Base-by-base conservation (phyloP, 345 rosid genomes). In the Eucalyptus pauciflora region DNA sequence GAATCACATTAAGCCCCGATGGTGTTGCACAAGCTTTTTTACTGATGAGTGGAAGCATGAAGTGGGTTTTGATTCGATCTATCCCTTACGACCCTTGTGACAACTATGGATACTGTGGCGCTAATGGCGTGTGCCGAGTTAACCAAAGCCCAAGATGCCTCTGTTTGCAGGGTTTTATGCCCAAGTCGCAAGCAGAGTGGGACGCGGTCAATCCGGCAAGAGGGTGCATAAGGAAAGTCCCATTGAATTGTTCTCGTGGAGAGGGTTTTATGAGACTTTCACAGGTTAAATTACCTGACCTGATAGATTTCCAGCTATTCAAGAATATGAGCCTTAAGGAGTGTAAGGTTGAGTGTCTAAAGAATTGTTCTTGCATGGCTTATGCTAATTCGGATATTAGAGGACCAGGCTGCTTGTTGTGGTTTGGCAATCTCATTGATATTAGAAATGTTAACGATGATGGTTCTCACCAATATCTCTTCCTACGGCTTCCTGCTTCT, bases 321-420 rank as follows among this genome's bases (percentile, higher is more conserved):
- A 85, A 92, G 93, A 29, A 50, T 60, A n/a, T 69, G 51, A 90
- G 86, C n/a, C 56, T 87, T 64, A 27, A 67, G 54, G 89, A 90
- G 10, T 93, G 94, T 86, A 76, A 64, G 50, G 10, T 67, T 8
- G 25, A 54, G 86, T 93, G 94, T 81, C 86, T 81, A 62, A 52
- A 52, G 25, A 88, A 90, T 27, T 93, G 94, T 86, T 91, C 92
- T 52, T 93, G 94, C 43, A 86, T 31, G 8, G 94, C 94, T 87
- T 93, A 91, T 88, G 88, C 92, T 10, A 87, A 50, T 64, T 80
- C 90, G 6, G 62, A 90, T 71, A 71, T 93, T 48, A 56, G 51
- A n/a, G 89, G 85, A 52, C 90, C 89, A 87, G 93, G 92, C 5
- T 91, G 94, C 89, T 90, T 91, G 88, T 25, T 93, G 29, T 91